Conservation (phyloP, 2,329 filamentous ascomycete species). For the Sclerotiophoma versabilis region DNA sequence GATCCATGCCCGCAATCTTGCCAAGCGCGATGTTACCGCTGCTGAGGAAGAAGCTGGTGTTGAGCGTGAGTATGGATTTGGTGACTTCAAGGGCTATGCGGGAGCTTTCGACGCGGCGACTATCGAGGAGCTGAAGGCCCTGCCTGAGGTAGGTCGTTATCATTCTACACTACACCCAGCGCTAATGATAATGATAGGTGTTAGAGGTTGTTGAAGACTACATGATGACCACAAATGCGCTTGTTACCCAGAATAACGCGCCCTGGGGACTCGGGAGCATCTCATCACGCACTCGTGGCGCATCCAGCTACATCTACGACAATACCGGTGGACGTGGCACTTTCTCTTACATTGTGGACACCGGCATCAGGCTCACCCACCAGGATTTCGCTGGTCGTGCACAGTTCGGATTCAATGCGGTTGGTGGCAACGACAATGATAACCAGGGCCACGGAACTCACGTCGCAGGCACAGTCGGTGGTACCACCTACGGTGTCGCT, state of each 20-base stretch:
- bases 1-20: slow-evolving; percentile 40
- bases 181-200: slow-evolving; percentile 20
- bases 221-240: slow-evolving; percentile 32
- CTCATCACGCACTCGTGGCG: slow-evolving; percentile 30
- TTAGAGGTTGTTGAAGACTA: slow-evolving; percentile 37
- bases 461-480: slow-evolving; percentile 42
- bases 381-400: slow-evolving; percentile 42
- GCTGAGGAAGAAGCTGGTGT: slow-evolving; percentile 24
- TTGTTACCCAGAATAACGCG: slow-evolving; percentile 29
- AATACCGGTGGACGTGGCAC: slow-evolving; percentile 32
- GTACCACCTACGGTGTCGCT: slow-evolving; percentile 42
- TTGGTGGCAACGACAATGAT: slow-evolving; percentile 30
- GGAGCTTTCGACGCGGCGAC: slow-evolving; percentile 41
- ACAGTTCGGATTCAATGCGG: slow-evolving; percentile 38
- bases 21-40: slow-evolving; percentile 22
- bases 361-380: slow-evolving; percentile 66
- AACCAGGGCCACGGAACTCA: slow-evolving; percentile 45
- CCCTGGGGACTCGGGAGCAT: slow-evolving; percentile 43
- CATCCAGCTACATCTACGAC: slow-evolving; percentile 39
- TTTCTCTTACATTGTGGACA: slow-evolving; percentile 67
- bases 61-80: slow-evolving; percentile 41
- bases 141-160: slow-evolving; percentile 32
- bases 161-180: no score
- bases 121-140: slow-evolving; percentile 36
- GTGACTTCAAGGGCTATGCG: slow-evolving; percentile 42